phyloP scores from a whole-genome alignment of 176 grass and related monocot genomes.

The Puya raimondii region DNA sequence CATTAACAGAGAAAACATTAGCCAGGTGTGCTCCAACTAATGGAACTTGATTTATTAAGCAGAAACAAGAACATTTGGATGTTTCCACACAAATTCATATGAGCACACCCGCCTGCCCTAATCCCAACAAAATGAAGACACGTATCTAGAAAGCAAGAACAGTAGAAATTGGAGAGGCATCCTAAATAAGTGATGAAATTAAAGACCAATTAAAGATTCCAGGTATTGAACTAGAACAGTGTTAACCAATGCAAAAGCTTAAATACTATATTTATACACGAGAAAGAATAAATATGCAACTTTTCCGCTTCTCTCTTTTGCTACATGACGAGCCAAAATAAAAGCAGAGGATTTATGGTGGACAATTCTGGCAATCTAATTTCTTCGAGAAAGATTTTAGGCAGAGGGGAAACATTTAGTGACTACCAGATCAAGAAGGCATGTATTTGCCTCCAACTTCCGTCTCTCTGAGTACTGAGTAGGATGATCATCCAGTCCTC shows the following conservation, averaged over 20 bases:
- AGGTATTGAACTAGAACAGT: too few species aligned
- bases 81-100: too few species aligned
- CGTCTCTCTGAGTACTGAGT: conserved; percentile 36
- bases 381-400: neutral
- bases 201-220: too few species aligned
- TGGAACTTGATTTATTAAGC: conserved; percentile 12
- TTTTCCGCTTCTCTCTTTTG: too few species aligned
- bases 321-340: neutral
- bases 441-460: conserved; percentile 50
- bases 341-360: neutral
- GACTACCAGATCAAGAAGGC: conserved; percentile 86
- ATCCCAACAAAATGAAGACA: too few species aligned
- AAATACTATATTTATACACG: too few species aligned
- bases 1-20: conserved; percentile 17
- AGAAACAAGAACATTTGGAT: too few species aligned
- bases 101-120: too few species aligned
- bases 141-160: neutral
- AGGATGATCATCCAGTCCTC: conserved; percentile 25
- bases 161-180: too few species aligned
- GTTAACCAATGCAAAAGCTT: too few species aligned
- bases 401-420: neutral
- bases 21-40: conserved; percentile 1
- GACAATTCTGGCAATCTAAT: neutral
- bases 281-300: too few species aligned
- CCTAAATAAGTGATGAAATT: too few species aligned